Conservation (phyloP, 257 asterid species). For the Rauvolfia tetraphylla region DNA sequence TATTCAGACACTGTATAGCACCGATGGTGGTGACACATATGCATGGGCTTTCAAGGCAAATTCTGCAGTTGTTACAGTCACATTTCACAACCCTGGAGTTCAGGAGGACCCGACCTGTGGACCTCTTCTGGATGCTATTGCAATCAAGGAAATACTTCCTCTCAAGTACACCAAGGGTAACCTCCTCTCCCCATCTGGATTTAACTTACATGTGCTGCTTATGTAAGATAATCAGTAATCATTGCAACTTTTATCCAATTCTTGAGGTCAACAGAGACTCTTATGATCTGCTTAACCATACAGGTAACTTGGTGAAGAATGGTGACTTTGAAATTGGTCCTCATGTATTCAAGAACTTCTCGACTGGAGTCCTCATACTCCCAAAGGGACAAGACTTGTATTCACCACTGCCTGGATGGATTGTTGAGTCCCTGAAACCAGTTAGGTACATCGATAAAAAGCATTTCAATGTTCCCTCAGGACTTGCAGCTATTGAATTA, state of each 20-base stretch:
- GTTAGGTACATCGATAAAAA: constrained; percentile 63
- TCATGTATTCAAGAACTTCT: constrained; percentile 69
- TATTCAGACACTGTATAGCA: constrained; percentile 65
- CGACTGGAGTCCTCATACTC: constrained; percentile 66
- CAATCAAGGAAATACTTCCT: constrained; percentile 61
- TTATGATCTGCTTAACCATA: constrained; percentile 4
- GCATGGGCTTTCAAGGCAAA: constrained; percentile 70
- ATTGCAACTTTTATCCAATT: no score
- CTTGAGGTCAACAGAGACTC: no score
- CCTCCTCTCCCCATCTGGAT: background rate
- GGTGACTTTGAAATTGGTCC: constrained; percentile 80
- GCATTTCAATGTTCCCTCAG: constrained; percentile 62
- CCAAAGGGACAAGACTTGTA: constrained; percentile 48
- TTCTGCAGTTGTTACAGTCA: constrained; percentile 48
- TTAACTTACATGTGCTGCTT: background rate
- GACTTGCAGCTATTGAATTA: constrained; percentile 60
- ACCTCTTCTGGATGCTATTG: constrained; percentile 67
- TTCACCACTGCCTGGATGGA: constrained; percentile 80
- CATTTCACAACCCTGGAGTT: constrained; percentile 63
- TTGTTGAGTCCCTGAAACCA: constrained; percentile 56
- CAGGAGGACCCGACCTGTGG: constrained; percentile 86
- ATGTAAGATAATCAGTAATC: background rate
- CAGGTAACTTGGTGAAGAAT: constrained; percentile 66
- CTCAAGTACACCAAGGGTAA: constrained; percentile 40
- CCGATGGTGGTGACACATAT: constrained; percentile 74